Percentiles rank a stretch among this genome's conserved stretches.
Conservation (phyloP, 2,329 filamentous ascomycete genomes). For the Ophiostoma piceae region DNA sequence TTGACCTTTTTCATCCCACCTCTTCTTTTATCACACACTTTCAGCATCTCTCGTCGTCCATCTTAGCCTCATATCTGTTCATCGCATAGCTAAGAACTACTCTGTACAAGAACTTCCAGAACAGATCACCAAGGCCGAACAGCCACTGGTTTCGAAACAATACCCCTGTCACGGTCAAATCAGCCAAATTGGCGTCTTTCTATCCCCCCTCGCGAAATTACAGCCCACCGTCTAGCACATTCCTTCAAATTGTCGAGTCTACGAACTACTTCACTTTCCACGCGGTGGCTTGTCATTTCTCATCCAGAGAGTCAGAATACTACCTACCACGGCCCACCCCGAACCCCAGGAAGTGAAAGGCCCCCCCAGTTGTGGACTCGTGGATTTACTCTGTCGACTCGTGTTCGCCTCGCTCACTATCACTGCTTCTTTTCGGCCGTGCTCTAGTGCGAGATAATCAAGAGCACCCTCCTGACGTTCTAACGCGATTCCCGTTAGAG, state of each 20-base stretch:
- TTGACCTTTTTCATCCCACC: neutral
- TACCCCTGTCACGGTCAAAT: neutral
- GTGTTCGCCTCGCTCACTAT: neutral
- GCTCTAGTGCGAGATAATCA: neutral
- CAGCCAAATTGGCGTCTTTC: slow-evolving; percentile 24
- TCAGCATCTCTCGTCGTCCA: neutral
- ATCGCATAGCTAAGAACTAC: neutral
- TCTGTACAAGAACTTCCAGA: neutral
- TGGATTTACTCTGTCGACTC: neutral
- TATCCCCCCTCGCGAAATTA: slow-evolving; percentile 33
- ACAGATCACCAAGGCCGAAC: neutral
- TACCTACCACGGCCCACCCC: neutral
- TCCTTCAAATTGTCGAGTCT: neutral
- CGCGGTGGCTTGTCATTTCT: neutral
- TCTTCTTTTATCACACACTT: neutral
- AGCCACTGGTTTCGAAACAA: neutral
- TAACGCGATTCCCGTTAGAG: neutral
- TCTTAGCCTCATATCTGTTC: slow-evolving; percentile 1
- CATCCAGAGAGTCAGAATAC: neutral
- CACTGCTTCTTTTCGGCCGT: neutral
- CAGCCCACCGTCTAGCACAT: slow-evolving; percentile 24
- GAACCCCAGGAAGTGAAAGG: slow-evolving; percentile 9
- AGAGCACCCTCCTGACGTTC: neutral
- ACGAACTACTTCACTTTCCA: neutral
- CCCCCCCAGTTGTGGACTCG: neutral